Evolutionary conservation across 2,329 filamentous ascomycete species (phyloP), one percentile per base, ranked within the genome.

Genomic region (Colletotrichum abscissum): DNA sequence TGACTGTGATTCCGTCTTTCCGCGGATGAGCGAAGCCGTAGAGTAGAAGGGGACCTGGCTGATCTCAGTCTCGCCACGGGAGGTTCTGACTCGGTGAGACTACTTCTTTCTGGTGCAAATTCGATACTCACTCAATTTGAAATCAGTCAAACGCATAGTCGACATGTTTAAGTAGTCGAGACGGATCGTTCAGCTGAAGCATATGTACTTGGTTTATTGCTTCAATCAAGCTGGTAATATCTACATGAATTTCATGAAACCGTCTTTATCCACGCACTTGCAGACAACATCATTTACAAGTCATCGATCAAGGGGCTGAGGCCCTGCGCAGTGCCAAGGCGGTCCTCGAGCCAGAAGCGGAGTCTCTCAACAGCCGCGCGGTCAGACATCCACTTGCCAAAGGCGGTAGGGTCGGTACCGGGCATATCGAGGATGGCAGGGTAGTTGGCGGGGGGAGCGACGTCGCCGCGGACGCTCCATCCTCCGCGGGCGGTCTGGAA

Each of bases 301-400:
- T 64, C 65, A 7, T 72, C 69, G 26, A 71, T 65, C 1, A 82
- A 70, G 19, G 86, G 84, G 74, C 82, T 84, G 9, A 80, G 42
- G 1, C 85, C 86, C 76, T 86, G 82, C 0, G 86, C 78, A 1
- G 81, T 79, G 3, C 86, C 86, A 38, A 88, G 75, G 14, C 76
- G 79, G 4, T 77, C 75, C 79, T 88, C 86, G 56, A 84, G 85
- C 72, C 78, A 86, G 52, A 86, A 79, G 67, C 80, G 80, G 54
- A 84, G 74, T 72, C 84, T 79, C 79, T 88, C 86, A 0, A 87
- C 82, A 7, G 76, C 74, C 0, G 69, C 77, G 1, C 86, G 81
- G 69, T 88, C 82, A 3, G 76, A 71, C 85, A 87, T 87, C 54
- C 80, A 88, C 49, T 76, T 73, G 1, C 76, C 75, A 74, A 87